These are phyloP conservation scores for Epithemia pelagica DNA, from an alignment of 108 stramenopile genomes.

Conservation along the genomic window DNA sequence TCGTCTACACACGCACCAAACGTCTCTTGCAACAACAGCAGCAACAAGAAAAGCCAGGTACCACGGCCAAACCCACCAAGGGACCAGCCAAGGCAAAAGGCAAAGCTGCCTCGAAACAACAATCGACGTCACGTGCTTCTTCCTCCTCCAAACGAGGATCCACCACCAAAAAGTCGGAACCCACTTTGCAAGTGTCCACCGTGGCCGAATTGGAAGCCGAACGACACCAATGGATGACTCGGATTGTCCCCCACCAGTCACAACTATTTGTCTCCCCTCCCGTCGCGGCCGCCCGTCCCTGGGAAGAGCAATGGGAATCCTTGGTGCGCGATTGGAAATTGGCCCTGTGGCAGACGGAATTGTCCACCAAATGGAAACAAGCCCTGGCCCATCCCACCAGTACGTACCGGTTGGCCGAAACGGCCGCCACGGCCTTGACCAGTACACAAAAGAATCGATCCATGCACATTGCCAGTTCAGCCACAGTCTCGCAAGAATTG, in stretches of 20 bases:
- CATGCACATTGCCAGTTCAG: constrained; percentile 11
- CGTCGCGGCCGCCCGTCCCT: not conserved
- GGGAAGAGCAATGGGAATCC: constrained; percentile 21
- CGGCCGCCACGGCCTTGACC: constrained; percentile 26
- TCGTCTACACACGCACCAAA: constrained; percentile 17
- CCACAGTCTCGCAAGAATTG: constrained; percentile 46
- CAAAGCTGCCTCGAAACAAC: constrained; percentile 5
- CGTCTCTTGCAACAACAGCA: not conserved
- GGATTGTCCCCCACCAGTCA: constrained; percentile 6
- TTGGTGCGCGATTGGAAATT: constrained; percentile 17
- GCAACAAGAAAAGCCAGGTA: constrained; percentile 9
- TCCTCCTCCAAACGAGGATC: not conserved
- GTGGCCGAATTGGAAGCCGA: no score
- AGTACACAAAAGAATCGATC: constrained; percentile 28
- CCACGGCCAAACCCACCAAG: constrained; percentile 7
- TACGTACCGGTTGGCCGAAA: constrained; percentile 22
- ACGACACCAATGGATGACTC: not conserved
- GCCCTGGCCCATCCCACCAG: constrained; percentile 22
- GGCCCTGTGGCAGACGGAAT: constrained; percentile 21
- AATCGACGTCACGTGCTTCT: not conserved
- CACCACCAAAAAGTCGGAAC: not conserved
- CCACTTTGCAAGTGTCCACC: not conserved
- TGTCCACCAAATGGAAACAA: not conserved
- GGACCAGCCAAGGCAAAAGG: not conserved
- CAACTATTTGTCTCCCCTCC: constrained; percentile 7